Conservation (phyloP, 805 yeast species). For the Teunomyces panamensis region DNA sequence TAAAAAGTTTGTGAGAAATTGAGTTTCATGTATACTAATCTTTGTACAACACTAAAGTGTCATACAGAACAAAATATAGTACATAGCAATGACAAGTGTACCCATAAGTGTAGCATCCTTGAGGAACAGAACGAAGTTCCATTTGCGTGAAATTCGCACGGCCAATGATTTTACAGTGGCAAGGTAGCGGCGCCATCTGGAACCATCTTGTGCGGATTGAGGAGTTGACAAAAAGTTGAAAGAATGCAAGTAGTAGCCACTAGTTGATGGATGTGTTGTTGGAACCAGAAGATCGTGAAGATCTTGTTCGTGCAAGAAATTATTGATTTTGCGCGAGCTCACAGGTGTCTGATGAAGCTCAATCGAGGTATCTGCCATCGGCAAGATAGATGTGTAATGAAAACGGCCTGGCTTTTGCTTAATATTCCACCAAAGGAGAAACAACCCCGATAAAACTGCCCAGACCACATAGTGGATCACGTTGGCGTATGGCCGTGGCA, state of each 20-base stretch:
- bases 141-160: conserved; percentile 13
- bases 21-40: too few relatives aligned
- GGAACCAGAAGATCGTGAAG: conserved; percentile 9
- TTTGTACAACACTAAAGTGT: conserved; percentile 13
- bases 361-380: conserved; percentile 12
- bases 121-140: conserved; percentile 17
- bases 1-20: not conserved
- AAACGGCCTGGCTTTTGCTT: conserved; percentile 24
- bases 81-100: conserved; percentile 16
- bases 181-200: conserved; percentile 4
- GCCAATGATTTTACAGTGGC: not conserved
- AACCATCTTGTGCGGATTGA: not conserved
- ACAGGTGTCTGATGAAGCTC: conserved; percentile 12
- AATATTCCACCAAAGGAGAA: conserved; percentile 28
- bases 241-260: conserved; percentile 8
- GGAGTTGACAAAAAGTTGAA: conserved; percentile 1
- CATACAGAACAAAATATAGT: conserved; percentile 18
- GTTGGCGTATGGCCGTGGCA: conserved; percentile 46
- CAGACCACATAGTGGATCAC: conserved; percentile 34
- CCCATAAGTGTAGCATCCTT: conserved; percentile 21
- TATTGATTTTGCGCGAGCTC: conserved; percentile 23
- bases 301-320: conserved; percentile 31
- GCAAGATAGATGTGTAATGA: conserved; percentile 25
- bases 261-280: conserved; percentile 1
- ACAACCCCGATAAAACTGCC: conserved; percentile 30